Evolutionary conservation across 768 basidiomycete species (phyloP), one percentile per base, ranked within the genome.

Genomic region (Mycena indigotica): DNA sequence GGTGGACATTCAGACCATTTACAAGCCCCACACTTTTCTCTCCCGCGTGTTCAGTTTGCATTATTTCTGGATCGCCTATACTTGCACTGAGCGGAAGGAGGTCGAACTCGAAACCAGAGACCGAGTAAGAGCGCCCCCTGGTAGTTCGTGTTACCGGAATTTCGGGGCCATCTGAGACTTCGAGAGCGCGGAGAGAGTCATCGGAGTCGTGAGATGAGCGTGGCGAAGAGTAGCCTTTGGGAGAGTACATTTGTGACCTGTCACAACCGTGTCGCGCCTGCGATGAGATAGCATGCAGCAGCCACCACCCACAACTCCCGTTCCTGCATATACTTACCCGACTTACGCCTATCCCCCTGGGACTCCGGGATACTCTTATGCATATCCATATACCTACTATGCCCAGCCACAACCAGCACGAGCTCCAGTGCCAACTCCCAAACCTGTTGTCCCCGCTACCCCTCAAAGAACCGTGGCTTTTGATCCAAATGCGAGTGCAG

Each of bases 51-150:
- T 80, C 83, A 23, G 74, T 74, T 38, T 76, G 72, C 13, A 78
- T 67, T 40, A 75, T 71, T 21, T 85, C 85, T 12, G 85, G 82
- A 57, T 92, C 89, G 50, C 89, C 88, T 58, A 93, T 70, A 67
- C 89, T 93, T 10, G 85, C 77, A 58, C 83, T 89, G 46, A 94
- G 77, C 1, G 91, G 93, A 30, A 95, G 75, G 66, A 94, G 73
- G 62, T 91, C 87, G 64, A 93, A 93, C 63, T 93, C 85, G 70
- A 94, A 93, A 5, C 87, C 87, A 5, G 86, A 79, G 46, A 87
- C 72, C 49, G 90, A 92, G 70, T 87, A 85, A 2, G 88, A 84
- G 21, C 89, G 80, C 52, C 72, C 71, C 39, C 82, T 74, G 65
- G 53, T 30, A 44, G 13, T 70, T 62, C 72, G 69, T 4, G 69